Conservation (phyloP, 495 filamentous ascomycete genomes). For the Extremus antarcticus region DNA sequence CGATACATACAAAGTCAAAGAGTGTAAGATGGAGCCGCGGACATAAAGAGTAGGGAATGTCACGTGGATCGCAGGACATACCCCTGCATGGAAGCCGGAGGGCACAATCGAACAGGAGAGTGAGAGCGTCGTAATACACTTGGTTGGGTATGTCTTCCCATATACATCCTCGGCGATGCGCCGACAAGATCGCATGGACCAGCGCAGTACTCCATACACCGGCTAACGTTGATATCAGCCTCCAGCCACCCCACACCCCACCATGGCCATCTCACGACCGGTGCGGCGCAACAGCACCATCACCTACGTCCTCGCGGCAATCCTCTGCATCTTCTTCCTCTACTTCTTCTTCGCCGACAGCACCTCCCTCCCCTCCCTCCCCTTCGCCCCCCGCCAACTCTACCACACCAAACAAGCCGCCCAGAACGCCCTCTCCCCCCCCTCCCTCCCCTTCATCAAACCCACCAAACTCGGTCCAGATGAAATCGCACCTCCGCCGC, state of each 20-base stretch:
- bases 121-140: background rate
- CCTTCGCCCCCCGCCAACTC: slow-evolving; percentile 6
- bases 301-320: slow-evolving; percentile 48
- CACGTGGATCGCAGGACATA: background rate
- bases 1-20: too few relatives aligned
- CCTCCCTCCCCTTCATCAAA: slow-evolving; percentile 73
- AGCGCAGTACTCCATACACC: background rate
- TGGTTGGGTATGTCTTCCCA: background rate
- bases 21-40: background rate
- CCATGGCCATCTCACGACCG: slow-evolving; percentile 20
- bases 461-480: slow-evolving; percentile 37
- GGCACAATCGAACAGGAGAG: background rate
- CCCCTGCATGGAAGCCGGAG: background rate
- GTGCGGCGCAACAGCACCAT: slow-evolving; percentile 47
- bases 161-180: background rate
- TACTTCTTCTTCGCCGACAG: slow-evolving; percentile 50
- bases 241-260: background rate
- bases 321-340: slow-evolving; percentile 54
- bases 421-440: slow-evolving; percentile 66
- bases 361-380: slow-evolving; percentile 11
- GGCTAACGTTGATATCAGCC: background rate
- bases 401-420: slow-evolving; percentile 48
- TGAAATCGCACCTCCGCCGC: slow-evolving; percentile 53
- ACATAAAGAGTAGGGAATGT: background rate
- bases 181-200: background rate